Percentiles rank a stretch among this genome's conserved stretches.
These are phyloP conservation scores for Trypanosoma scelopori DNA, from an alignment of 208 protist species.

Conservation along the genomic window DNA sequence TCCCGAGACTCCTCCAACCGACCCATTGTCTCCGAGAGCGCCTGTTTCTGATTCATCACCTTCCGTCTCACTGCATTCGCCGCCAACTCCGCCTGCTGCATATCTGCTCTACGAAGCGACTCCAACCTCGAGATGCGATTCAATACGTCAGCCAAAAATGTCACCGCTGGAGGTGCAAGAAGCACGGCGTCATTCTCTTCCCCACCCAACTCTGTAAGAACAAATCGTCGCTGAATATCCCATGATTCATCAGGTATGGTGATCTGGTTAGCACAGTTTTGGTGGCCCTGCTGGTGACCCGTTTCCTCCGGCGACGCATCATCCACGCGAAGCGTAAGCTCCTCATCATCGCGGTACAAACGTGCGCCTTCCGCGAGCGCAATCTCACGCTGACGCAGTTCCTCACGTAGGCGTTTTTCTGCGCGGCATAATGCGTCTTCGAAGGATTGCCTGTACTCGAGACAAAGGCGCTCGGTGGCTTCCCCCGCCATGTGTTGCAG, in stretches of 20 bases:
- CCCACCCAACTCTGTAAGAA: constrained; percentile 42
- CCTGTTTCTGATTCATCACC: constrained; percentile 31
- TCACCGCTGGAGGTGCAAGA: constrained; percentile 28
- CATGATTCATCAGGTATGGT: constrained; percentile 9
- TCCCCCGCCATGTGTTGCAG: constrained; percentile 37
- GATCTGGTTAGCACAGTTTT: neutral
- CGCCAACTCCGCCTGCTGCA: constrained; percentile 27
- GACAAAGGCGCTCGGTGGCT: constrained; percentile 28
- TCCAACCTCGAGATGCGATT: constrained; percentile 35
- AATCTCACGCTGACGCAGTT: constrained; percentile 43
- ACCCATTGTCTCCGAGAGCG: constrained; percentile 49
- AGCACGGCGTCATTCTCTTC: constrained; percentile 20
- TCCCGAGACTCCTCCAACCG: constrained; percentile 51
- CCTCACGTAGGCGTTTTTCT: constrained; percentile 44
- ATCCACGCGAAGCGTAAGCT: constrained; percentile 8
- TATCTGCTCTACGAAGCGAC: constrained; percentile 26
- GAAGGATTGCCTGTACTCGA: constrained; percentile 34
- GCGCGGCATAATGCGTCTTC: constrained; percentile 24
- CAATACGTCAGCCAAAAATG: constrained; percentile 44
- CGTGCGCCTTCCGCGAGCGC: constrained; percentile 41
- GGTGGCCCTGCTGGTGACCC: neutral
- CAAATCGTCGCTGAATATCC: constrained; percentile 35
- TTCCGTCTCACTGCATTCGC: constrained; percentile 32
- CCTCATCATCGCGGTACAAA: constrained; percentile 55
- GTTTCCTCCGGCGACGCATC: neutral